Percentiles rank a stretch among this genome's conserved stretches.
Conservation (phyloP, 1,284 basidiomycete species). For the Cryptococcus sp. region DNA sequence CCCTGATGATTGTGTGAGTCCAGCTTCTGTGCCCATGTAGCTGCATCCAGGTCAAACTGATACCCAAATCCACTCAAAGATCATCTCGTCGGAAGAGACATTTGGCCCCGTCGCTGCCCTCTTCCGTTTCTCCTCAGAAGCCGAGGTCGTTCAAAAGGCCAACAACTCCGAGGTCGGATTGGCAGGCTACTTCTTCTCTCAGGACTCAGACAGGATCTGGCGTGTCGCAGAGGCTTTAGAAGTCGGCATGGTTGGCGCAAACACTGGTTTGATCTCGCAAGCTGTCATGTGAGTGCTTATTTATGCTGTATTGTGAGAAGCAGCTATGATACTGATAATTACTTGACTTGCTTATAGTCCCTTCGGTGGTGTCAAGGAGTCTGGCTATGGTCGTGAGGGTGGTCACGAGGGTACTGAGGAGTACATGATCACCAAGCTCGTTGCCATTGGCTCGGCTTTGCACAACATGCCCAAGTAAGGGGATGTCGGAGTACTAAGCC, state of each 20-base stretch:
- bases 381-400: slow-evolving; percentile 49
- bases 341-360: slow-evolving; percentile 56
- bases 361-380: slow-evolving; percentile 73
- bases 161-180: slow-evolving; percentile 85
- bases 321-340: not conserved
- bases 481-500: not conserved
- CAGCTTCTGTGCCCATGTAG: not conserved
- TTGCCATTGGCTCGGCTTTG: slow-evolving; percentile 35
- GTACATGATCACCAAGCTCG: slow-evolving; percentile 46
- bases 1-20: slow-evolving; percentile 61
- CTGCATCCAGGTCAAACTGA: too few species aligned
- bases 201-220: slow-evolving; percentile 88
- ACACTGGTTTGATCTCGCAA: slow-evolving; percentile 68
- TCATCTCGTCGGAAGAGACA: slow-evolving; percentile 71
- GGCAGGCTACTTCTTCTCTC: slow-evolving; percentile 88
- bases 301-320: not conserved
- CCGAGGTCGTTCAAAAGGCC: slow-evolving; percentile 80
- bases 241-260: slow-evolving; percentile 76
- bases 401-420: slow-evolving; percentile 47
- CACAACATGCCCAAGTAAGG: slow-evolving; percentile 10
- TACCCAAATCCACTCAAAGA: slow-evolving; percentile 14
- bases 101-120: slow-evolving; percentile 71
- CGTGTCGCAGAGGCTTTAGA: slow-evolving; percentile 96
- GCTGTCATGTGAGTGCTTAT: slow-evolving; percentile 60
- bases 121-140: slow-evolving; percentile 85